Evolutionary conservation across 2,329 filamentous ascomycete species (phyloP), one percentile per base, ranked within the genome.

Genomic region (Aspergillus latus): DNA sequence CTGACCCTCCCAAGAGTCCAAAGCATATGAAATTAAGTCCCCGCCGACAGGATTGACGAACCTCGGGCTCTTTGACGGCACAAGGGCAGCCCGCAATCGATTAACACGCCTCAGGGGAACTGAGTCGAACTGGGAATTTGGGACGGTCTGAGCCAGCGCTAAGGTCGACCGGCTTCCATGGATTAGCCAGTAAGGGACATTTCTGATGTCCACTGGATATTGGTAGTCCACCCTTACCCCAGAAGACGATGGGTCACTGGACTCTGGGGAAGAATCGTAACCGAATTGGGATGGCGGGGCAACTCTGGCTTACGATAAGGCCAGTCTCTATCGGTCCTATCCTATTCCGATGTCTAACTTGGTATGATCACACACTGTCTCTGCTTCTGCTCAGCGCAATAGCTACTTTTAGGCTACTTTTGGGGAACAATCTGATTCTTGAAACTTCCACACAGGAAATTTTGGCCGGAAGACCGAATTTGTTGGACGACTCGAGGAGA

Each of bases 11-110:
- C 16, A 42, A 34, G 26, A 43, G 21, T 6, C 9, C 29, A n/a
- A 56, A 49, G 49, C 61, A 61, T 63, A 63, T 63, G 61, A 61
- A 59, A 39, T 32, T 44, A 15, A 37, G 16, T 39, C 54, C 52
- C 54, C 47, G 57, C 54, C 47, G 46, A 30, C 47, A 49, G 44
- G 56, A 60, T 57, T 57, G 57, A 58, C 57, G 54, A 62, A 60
- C 61, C 61, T 61, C 59, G 61, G 61, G 62, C 54, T 57, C 16
- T 39, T 30, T 44, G 36, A 43, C 34, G 39, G 46, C 46, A 49
- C 52, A 49, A 37, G 26, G 21, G 37, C 15, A 53, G 28, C 16
- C 4, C 39, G n/a, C 21, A 42, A 13, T 21, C 21, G 21, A 21
- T 21, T 21, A 21, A 21, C 28, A 15, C 6, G 40, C 30, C 34